These are phyloP conservation scores for Raddia guianensis DNA, from an alignment of 176 grass and related monocot genomes.

Conservation along the genomic window DNA sequence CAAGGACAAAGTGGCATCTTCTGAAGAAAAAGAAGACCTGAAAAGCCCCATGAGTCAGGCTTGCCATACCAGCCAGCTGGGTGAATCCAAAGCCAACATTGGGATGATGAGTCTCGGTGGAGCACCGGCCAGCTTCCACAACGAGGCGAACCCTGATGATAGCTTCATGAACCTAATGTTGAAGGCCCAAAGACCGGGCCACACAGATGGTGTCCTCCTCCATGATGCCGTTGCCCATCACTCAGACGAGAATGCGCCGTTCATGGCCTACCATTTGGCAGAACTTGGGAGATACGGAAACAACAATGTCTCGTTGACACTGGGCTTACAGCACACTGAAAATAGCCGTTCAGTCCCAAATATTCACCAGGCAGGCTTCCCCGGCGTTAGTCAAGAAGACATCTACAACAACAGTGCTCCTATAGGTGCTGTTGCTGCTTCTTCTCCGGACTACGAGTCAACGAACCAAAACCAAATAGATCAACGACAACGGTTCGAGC, in stretches of 20 bases:
- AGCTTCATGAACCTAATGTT: conserved; percentile 92
- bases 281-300: conserved; percentile 60
- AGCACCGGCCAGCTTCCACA: conserved; percentile 51
- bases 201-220: conserved; percentile 50
- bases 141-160: conserved; percentile 56
- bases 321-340: conserved; percentile 76
- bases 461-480: conserved; percentile 52
- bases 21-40: conserved; percentile 65
- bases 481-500: conserved; percentile 58
- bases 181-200: conserved; percentile 62
- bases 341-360: conserved; percentile 52
- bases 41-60: conserved; percentile 54
- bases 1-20: conserved; percentile 62
- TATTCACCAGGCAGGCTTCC: conserved; percentile 58
- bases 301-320: conserved; percentile 71
- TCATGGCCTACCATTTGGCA: conserved; percentile 70
- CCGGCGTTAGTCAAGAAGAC: conserved; percentile 51
- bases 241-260: conserved; percentile 40
- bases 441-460: conserved; percentile 48
- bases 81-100: conserved; percentile 58
- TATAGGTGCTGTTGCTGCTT: neutral
- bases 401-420: conserved; percentile 52
- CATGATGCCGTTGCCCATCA: conserved; percentile 50
- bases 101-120: conserved; percentile 43
- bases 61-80: conserved; percentile 55